phyloP scores from a whole-genome alignment of 805 yeast species.

The Wickerhamomyces bisporus region DNA sequence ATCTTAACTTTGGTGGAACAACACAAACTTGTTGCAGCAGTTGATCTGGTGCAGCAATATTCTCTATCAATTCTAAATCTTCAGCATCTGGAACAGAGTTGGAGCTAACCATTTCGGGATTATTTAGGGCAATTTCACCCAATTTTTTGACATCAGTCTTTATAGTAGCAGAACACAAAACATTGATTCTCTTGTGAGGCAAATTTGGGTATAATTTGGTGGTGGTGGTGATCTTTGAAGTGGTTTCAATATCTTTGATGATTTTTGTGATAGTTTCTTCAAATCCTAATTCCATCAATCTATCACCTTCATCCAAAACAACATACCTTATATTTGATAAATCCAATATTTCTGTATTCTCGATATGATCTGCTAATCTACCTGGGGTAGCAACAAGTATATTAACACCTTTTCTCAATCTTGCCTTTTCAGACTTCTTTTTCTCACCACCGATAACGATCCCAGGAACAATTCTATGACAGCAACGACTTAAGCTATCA shows the following conservation, averaged over 20 bases:
- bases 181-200: slow-evolving; percentile 68
- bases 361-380: slow-evolving; percentile 88
- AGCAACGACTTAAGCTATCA: slow-evolving; percentile 64
- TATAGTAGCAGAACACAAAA: slow-evolving; percentile 93
- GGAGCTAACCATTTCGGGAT: slow-evolving; percentile 60
- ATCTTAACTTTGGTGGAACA: slow-evolving; percentile 87
- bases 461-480: slow-evolving; percentile 91
- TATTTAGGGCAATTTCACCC: slow-evolving; percentile 69
- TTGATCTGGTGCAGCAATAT: slow-evolving; percentile 79
- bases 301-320: slow-evolving; percentile 96
- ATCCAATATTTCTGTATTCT: slow-evolving; percentile 75
- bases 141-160: slow-evolving; percentile 73
- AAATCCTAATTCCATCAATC: slow-evolving; percentile 91
- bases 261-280: slow-evolving; percentile 87
- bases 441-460: slow-evolving; percentile 97
- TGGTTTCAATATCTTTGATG: slow-evolving; percentile 49
- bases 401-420: slow-evolving; percentile 93
- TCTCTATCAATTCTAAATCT: slow-evolving; percentile 23
- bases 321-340: slow-evolving; percentile 74
- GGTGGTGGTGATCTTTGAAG: slow-evolving; percentile 31
- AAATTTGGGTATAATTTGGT: slow-evolving; percentile 44
- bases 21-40: slow-evolving; percentile 72
- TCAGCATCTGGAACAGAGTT: slow-evolving; percentile 28
- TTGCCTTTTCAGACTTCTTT: slow-evolving; percentile 93
- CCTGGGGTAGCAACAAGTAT: slow-evolving; percentile 98